Evolutionary conservation across 805 yeast genomes (phyloP).

Genomic region (Suhomyces vadensis): DNA sequence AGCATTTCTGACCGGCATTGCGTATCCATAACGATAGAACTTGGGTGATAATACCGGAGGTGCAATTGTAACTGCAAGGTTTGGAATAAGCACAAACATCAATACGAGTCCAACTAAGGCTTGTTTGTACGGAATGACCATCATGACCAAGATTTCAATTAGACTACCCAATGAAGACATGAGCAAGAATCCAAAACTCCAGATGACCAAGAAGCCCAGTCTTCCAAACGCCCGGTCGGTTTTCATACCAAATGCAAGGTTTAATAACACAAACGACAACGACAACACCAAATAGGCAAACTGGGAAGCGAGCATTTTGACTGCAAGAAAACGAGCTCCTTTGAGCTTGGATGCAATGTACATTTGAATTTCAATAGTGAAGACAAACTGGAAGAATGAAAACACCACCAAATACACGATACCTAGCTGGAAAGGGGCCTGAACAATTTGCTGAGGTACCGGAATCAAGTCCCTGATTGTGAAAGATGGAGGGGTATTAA

Average conservation of each 20-base stretch:
- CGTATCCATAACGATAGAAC: conserved; percentile 33
- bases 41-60: conserved; percentile 28
- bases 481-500: conserved; percentile 28
- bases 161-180: conserved; percentile 34
- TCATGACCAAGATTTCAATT: conserved; percentile 28
- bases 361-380: conserved; percentile 27
- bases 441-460: conserved; percentile 23
- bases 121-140: conserved; percentile 23
- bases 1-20: conserved; percentile 28
- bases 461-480: conserved; percentile 25
- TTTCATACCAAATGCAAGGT: conserved; percentile 29
- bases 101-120: conserved; percentile 29
- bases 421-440: conserved; percentile 36
- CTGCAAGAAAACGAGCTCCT: conserved; percentile 25
- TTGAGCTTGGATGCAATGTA: conserved; percentile 27
- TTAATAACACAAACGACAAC: conserved; percentile 29
- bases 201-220: conserved; percentile 35
- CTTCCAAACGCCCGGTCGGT: conserved; percentile 26
- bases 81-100: conserved; percentile 28
- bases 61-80: conserved; percentile 32
- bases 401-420: conserved; percentile 33
- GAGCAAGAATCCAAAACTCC: conserved; percentile 30
- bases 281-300: conserved; percentile 28
- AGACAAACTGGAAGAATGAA: conserved; percentile 36
- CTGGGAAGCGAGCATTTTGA: conserved; percentile 29